Evolutionary conservation across 1,284 basidiomycete genomes (phyloP), one percentile per base, ranked within the genome.

Genomic region (Vanrija sp.): DNA sequence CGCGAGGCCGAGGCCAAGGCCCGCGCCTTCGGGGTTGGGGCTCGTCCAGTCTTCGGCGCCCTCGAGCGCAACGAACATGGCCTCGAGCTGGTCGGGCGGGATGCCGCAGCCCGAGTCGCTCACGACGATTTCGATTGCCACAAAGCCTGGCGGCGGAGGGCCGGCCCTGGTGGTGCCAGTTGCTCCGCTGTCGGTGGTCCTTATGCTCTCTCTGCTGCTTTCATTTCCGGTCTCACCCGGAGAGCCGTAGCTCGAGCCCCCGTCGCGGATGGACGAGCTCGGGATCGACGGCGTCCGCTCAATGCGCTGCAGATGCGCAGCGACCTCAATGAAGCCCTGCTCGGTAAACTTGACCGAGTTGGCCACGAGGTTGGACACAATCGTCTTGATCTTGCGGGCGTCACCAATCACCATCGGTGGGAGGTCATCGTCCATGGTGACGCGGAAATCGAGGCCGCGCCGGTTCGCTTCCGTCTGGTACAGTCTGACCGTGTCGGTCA

Each of bases 11-110:
- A 90, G 79, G 14, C 87, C 86, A 2, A 71, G 45, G 12, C 64
- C 60, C 2, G 61, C 61, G 9, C 24, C 37, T 41, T 45, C 52
- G 42, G 49, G 19, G 16, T 54, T 53, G n/a, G n/a, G n/a, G n/a
- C n/a, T 79, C 64, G 41, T 77, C 12, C 73, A 66, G 71, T 82
- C 82, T 60, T 89, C 88, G 3, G 89, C 87, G 62, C 89, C 86
- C 73, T 92, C 89, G 57, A 94, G 88, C 56, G 90, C 87, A 48
- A 89, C 79, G 76, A 93, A 93, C 56, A 93, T 89, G 53, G 82
- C 83, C 68, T 89, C 87, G 22, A 93, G 79, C 71, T 87, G 87
- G 39, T 81, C 80, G 6, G 79, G 77, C 0, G 84, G 72, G 47
- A 94, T 93, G 5, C 90, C 90, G 61, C 82, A 83, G 0, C 88